A percentile compares a stretch with the other conserved stretches of the same genome.
Evolutionary conservation across 1,284 basidiomycete genomes (phyloP).

Genomic region (Grifola frondosa): DNA sequence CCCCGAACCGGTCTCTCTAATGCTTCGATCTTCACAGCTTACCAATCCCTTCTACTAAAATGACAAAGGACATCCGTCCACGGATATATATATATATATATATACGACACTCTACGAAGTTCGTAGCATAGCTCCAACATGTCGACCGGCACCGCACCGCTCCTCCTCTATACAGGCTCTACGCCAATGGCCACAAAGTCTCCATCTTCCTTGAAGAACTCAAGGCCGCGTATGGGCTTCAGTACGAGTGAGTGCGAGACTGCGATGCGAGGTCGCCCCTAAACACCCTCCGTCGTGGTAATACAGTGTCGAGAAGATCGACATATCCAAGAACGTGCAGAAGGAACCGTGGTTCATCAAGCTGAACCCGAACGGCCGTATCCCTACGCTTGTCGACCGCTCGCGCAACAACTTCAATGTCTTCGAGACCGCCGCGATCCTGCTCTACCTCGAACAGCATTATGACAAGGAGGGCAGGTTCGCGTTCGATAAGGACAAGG

Average conservation of each 20-base stretch:
- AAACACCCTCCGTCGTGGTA: background rate
- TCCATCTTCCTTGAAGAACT: constrained; percentile 34
- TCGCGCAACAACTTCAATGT: constrained; percentile 46
- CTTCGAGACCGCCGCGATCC: constrained; percentile 56
- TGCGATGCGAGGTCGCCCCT: too few species aligned
- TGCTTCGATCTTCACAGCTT: background rate
- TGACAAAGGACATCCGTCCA: background rate
- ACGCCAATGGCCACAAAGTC: constrained; percentile 67
- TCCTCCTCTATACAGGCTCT: constrained; percentile 60
- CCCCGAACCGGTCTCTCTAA: background rate
- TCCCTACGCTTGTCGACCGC: constrained; percentile 49
- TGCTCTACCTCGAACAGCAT: constrained; percentile 52
- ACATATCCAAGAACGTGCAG: constrained; percentile 44
- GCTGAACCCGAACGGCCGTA: constrained; percentile 64
- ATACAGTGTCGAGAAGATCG: constrained; percentile 36
- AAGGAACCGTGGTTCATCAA: constrained; percentile 55
- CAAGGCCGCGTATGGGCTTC: constrained; percentile 28
- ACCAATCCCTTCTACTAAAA: background rate
- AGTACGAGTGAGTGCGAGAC: constrained; percentile 32
- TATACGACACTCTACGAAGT: too few species aligned
- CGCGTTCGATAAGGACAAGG: constrained; percentile 40
- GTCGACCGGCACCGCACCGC: constrained; percentile 37
- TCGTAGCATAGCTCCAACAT: too few species aligned
- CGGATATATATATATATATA: too few species aligned
- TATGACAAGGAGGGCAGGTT: constrained; percentile 51